Base-by-base conservation (phyloP, 129 eudicot species). In the Lactuca sativa region DNA sequence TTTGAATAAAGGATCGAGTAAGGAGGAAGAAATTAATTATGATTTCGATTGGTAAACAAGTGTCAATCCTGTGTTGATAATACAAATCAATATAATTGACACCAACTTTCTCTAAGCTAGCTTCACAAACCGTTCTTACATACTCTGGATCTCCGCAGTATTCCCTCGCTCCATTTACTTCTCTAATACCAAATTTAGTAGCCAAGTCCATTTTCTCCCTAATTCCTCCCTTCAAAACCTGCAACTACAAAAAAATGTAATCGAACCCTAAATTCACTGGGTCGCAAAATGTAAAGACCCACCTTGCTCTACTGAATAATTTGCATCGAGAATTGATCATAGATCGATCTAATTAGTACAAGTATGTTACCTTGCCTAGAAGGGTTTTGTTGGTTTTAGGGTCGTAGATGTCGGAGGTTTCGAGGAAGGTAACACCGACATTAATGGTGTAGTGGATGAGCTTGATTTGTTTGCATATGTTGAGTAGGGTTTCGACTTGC, bases 11-110 rank as follows among this genome's bases (percentile, higher is more conserved):
- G 43, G n/a, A 11, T 34, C 37, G 37, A 10, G 52, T 10, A 44
- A 44, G 7, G 52, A 3, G 52, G 52, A 47, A 2, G 52, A 47
- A 47, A 47, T 47, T 47, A 47, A 86, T 88, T 77, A 88, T 86
- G 79, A 86, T 56, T 86, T 86, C 91, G 8, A 86, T 82, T 12
- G 88, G 91, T 31, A 85, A 59, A 8, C 76, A 75, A 30, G 70
- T 74, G 66, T 85, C 90, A 58, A 85, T 63, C 0, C 84, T 81
- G 49, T 78, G 82, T 31, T 65, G 74, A 62, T 85, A 85, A 36
- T 85, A 85, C 16, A 85, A 82, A 69, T 85, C 90, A 34, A 84
- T 84, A 61, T 71, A 84, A 9, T 80, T 78, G 47, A 73, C 48
- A 17, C 71, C 85, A 37, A 83, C 15, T 47, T 5, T n/a, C 52